Evolutionary conservation across 768 basidiomycete genomes (phyloP).

Genomic region (Trametes maxima): DNA sequence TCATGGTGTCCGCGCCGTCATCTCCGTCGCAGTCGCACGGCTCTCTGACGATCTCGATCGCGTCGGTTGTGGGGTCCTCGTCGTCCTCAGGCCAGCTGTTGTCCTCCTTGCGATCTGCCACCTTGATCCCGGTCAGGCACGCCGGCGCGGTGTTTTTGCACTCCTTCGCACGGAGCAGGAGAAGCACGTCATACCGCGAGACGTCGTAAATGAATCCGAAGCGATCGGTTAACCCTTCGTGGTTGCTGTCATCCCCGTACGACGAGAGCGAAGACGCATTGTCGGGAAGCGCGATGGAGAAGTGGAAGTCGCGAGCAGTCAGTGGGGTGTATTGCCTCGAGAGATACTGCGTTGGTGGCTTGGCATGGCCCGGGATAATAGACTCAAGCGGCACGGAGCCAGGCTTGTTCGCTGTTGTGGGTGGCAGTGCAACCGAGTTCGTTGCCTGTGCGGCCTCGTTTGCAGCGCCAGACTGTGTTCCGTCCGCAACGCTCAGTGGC

Average conservation of each 20-base stretch:
- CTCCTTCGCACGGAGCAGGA: conserved; percentile 72
- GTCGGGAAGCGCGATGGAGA: conserved; percentile 63
- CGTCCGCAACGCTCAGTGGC: neutral
- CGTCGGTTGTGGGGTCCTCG: conserved; percentile 40
- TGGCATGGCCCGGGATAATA: conserved; percentile 77
- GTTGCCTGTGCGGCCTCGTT: conserved; percentile 11
- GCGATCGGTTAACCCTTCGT: conserved; percentile 75
- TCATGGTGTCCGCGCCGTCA: conserved; percentile 20
- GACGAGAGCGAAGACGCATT: conserved; percentile 57
- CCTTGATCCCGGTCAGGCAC: conserved; percentile 84
- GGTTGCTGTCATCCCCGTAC: conserved; percentile 52
- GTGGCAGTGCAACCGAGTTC: conserved; percentile 19
- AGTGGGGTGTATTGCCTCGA: conserved; percentile 74
- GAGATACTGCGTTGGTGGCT: conserved; percentile 85
- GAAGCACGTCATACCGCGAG: conserved; percentile 74
- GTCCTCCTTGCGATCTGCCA: conserved; percentile 80
- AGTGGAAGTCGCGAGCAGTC: conserved; percentile 73
- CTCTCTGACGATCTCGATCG: conserved; percentile 43
- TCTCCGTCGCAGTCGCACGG: conserved; percentile 45
- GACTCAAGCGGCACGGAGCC: conserved; percentile 71
- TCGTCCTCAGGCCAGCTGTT: conserved; percentile 77
- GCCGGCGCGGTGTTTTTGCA: conserved; percentile 80
- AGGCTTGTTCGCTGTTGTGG: conserved; percentile 32
- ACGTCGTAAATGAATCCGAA: conserved; percentile 93
- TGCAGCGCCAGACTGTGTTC: neutral